Percentiles rank a stretch among this genome's conserved stretches.
phyloP scores from a whole-genome alignment of 2,329 filamentous ascomycete species.

The Dryadomyces quercus-mongolicae region DNA sequence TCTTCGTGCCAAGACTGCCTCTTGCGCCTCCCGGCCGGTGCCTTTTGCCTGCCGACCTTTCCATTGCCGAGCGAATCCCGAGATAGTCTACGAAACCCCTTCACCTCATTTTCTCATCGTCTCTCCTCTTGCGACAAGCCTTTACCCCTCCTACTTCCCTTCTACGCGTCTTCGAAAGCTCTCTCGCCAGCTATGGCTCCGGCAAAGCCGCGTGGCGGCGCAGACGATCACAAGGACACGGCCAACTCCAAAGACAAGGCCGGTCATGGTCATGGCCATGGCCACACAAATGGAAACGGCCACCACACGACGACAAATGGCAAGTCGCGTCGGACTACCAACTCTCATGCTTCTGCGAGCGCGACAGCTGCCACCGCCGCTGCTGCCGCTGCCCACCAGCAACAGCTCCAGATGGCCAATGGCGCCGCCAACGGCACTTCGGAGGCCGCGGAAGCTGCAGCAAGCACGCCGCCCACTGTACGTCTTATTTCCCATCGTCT shows the following conservation, averaged over 20 bases:
- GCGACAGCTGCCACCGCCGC: constrained; percentile 17
- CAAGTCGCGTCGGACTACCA: constrained; percentile 41
- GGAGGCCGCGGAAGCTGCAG: neutral
- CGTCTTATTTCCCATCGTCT: neutral
- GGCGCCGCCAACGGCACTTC: neutral
- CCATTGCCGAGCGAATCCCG: neutral
- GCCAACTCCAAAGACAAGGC: constrained; percentile 31
- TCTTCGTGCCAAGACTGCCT: neutral
- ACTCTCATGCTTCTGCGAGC: constrained; percentile 27
- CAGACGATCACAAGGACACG: constrained; percentile 6
- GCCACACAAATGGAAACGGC: constrained; percentile 12
- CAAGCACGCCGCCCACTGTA: neutral
- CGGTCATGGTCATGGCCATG: constrained; percentile 20
- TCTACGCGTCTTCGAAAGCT: neutral
- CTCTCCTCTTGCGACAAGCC: neutral
- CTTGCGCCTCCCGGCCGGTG: neutral
- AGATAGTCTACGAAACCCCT: neutral
- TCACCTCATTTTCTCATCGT: neutral
- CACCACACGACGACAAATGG: constrained; percentile 27
- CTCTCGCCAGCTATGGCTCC: constrained; percentile 6
- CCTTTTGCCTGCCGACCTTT: neutral
- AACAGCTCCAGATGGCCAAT: neutral
- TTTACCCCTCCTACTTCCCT: neutral
- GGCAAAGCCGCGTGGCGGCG: constrained; percentile 7
- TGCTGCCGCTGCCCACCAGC: constrained; percentile 6